Percentiles rank a stretch among this genome's conserved stretches.
Conservation (phyloP, 495 filamentous ascomycete species). For the Penicillium macrosclerotiorum region DNA sequence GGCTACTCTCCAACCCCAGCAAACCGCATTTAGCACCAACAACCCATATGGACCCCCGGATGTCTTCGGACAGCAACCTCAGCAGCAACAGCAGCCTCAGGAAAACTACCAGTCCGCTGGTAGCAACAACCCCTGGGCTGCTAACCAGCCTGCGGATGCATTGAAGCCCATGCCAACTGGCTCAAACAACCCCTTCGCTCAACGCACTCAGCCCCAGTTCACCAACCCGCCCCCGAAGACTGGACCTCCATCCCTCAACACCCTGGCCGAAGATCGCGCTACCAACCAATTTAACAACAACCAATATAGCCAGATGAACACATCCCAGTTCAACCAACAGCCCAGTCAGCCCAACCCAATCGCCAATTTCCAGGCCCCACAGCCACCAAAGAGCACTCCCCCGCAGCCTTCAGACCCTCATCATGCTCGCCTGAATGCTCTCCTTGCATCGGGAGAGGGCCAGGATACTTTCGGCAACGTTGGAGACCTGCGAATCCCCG, state of each 20-base stretch:
- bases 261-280: slow-evolving; percentile 68
- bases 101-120: slow-evolving; percentile 64
- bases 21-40: slow-evolving; percentile 64
- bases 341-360: slow-evolving; percentile 46
- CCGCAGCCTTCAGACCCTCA: slow-evolving; percentile 62
- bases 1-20: slow-evolving; percentile 62
- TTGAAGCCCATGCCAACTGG: slow-evolving; percentile 67
- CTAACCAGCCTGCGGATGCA: slow-evolving; percentile 41
- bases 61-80: slow-evolving; percentile 44
- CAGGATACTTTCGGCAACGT: slow-evolving; percentile 97
- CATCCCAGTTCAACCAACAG: slow-evolving; percentile 23
- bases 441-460: slow-evolving; percentile 83
- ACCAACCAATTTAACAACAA: slow-evolving; percentile 55
- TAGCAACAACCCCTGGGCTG: slow-evolving; percentile 76
- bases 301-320: slow-evolving; percentile 46
- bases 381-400: slow-evolving; percentile 45
- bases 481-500: slow-evolving; percentile 89
- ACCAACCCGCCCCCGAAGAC: slow-evolving; percentile 60
- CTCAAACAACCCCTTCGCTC: slow-evolving; percentile 94
- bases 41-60: slow-evolving; percentile 65
- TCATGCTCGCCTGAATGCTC: slow-evolving; percentile 83
- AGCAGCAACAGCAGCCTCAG: slow-evolving; percentile 53
- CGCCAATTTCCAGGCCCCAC: slow-evolving; percentile 49
- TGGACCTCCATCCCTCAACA: slow-evolving; percentile 63
- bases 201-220: slow-evolving; percentile 52